Base-by-base conservation (phyloP, 768 basidiomycete species). In the Cyclocybe cylindracea region DNA sequence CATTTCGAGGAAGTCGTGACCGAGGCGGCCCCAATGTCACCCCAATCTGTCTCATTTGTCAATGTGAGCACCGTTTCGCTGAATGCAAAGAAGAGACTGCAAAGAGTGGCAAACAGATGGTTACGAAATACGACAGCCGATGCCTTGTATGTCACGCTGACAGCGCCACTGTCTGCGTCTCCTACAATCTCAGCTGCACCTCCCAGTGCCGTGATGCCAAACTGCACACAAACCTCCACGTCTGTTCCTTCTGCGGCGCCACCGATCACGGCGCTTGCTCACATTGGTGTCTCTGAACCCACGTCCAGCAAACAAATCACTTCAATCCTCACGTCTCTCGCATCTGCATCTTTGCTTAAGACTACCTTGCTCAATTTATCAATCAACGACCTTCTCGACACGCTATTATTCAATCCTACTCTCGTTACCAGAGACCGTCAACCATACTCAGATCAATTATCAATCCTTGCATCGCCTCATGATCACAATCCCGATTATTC, bases 221-320 rank as follows among this genome's bases (percentile, higher is more conserved):
- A 7, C 16, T 5, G 11, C 51, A 53, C 40, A 7, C 16, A n/a
- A 2, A 31, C 36, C 55, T n/a, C 41, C 65, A 68, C 38, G 40
- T 56, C 24, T 68, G 63, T 47, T 58, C 62, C n/a, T 62, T 62
- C 51, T 68, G 66, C 40, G 62, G 63, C 18, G 53, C 48, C 10
- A 34, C 49, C 19, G 46, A 48, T 16, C 65, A 68, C 49, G 33
- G 50, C 13, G 61, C 66, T 16, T 55, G 48, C 40, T 58, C 61
- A n/a, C n/a, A n/a, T n/a, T n/a, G n/a, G n/a, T n/a, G n/a, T n/a
- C n/a, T n/a, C n/a, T n/a, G n/a, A n/a, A n/a, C n/a, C n/a, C n/a
- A n/a, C n/a, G n/a, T n/a, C n/a, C n/a, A n/a, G n/a, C n/a, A n/a
- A n/a, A n/a, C n/a, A n/a, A n/a, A n/a, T n/a, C n/a, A n/a, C n/a